phyloP scores from a whole-genome alignment of 169 alveolate species.

The Cryptosporidium parvum region DNA sequence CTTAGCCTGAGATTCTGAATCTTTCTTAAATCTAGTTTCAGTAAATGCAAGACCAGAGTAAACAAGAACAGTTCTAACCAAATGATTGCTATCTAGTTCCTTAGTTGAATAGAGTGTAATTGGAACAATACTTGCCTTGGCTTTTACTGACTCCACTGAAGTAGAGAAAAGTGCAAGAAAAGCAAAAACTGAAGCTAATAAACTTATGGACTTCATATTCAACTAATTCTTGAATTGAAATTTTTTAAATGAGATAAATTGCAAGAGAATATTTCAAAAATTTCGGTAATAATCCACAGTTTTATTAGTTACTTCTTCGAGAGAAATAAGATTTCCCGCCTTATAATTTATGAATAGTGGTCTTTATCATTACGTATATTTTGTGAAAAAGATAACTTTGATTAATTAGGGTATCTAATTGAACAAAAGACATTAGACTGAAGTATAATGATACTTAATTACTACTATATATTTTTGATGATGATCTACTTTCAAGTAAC shows the following conservation, averaged over 20 bases:
- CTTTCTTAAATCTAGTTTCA: slow-evolving; percentile 48
- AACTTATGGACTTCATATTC: slow-evolving; percentile 15
- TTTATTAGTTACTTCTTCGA: neutral
- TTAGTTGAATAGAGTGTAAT: slow-evolving; percentile 32
- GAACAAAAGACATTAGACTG: neutral
- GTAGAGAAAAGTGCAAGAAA: neutral
- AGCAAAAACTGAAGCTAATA: neutral
- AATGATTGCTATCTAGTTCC: slow-evolving; percentile 26
- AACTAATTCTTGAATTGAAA: neutral
- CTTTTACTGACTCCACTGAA: slow-evolving; percentile 3
- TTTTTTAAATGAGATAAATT: neutral
- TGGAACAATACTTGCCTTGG: neutral
- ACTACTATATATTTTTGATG: neutral
- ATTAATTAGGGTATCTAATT: neutral
- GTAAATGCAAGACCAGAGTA: slow-evolving; percentile 26
- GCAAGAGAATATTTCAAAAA: neutral
- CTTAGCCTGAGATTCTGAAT: neutral
- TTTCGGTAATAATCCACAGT: too few relatives aligned
- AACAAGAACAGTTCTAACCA: slow-evolving; percentile 23
- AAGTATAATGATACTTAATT: neutral
- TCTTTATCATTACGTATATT: neutral
- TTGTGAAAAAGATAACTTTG: neutral
- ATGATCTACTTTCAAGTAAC: neutral
- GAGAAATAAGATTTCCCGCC: neutral
- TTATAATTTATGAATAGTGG: neutral